Conservation (phyloP, 139 green algal genomes). For the Ulvella scutata region DNA sequence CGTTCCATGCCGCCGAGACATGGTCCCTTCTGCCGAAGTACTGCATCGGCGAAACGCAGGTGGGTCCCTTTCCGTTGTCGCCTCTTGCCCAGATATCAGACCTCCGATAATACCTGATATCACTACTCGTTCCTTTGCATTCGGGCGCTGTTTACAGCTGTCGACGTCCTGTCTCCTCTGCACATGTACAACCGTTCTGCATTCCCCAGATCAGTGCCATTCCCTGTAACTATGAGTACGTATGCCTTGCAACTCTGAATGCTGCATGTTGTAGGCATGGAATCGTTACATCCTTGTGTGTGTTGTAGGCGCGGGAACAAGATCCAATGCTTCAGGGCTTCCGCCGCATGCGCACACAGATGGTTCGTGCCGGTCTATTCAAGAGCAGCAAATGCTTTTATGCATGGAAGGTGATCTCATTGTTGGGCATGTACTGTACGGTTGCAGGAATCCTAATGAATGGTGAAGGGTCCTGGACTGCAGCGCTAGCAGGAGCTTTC, state of each 20-base stretch:
- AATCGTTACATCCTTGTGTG: background rate
- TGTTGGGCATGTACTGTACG: conserved; percentile 10
- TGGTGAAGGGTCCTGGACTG: background rate
- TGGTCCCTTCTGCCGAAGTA: conserved; percentile 25
- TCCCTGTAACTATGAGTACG: too few relatives aligned
- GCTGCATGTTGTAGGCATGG: too few relatives aligned
- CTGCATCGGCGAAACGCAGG: conserved; percentile 27
- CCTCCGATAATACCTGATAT: too few relatives aligned
- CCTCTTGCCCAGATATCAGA: too few relatives aligned
- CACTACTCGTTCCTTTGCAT: too few relatives aligned
- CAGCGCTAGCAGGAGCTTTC: conserved; percentile 13
- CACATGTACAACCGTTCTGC: too few relatives aligned
- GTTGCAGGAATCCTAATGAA: conserved; percentile 10
- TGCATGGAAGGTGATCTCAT: conserved; percentile 23
- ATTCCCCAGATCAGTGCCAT: too few relatives aligned
- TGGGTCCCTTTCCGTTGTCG: too few relatives aligned
- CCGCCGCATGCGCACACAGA: conserved; percentile 21
- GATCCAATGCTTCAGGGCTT: conserved; percentile 33
- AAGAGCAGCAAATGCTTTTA: conserved; percentile 34
- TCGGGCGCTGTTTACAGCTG: too few relatives aligned
- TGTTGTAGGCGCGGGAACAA: background rate
- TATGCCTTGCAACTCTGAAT: too few relatives aligned
- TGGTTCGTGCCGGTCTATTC: conserved; percentile 33
- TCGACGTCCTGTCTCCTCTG: too few relatives aligned
- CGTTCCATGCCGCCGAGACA: conserved; percentile 30